Evolutionary conservation across 2,329 filamentous ascomycete species (phyloP), one percentile per base, ranked within the genome.

Genomic region (Alternaria triticimaculans): DNA sequence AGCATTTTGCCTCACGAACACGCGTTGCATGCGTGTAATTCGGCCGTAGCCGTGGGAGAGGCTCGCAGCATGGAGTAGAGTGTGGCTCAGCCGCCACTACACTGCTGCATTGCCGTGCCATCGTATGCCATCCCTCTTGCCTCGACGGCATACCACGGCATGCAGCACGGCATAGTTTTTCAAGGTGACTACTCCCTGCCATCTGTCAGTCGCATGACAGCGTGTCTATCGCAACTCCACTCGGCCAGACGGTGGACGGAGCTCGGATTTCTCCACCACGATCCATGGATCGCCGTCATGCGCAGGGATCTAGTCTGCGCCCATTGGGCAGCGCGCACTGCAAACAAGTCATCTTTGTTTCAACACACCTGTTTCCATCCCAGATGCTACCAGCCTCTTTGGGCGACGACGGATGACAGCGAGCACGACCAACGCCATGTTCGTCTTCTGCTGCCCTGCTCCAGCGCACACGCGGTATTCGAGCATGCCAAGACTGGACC

Each of bases 341-440:
- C 62, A 73, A 72, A 71, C 69, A 72, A 64, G 59, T 65, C 63
- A 60, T 65, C 58, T 67, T 65, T 58, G 72, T 76, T 74, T 76
- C 71, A 69, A 74, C 66, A 62, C 66, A 62, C 63, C 49, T 63
- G 61, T 71, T 71, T 68, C 60, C 64, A 63, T 58, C 62, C 66
- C 58, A 68, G 63, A 68, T 55, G 63, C 72, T 67, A 70, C 63
- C 68, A 56, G 21, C 61, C 41, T 60, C 53, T 56, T 56, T 63
- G 56, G 62, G 53, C 65, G 61, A 60, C 63, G 66, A 67, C 67
- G 68, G 67, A 70, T 67, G 64, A 68, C 53, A 51, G 54, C 59
- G 26, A 51, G 46, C 53, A 37, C 37, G 25, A 41, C 55, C 48
- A 51, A 50, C 44, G 45, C 45, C 55, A 37, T 49, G 44, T 26